A percentile compares a stretch with the other conserved stretches of the same genome.
phyloP scores from a whole-genome alignment of 176 grass and related monocot species.

The Oryza nivara region DNA sequence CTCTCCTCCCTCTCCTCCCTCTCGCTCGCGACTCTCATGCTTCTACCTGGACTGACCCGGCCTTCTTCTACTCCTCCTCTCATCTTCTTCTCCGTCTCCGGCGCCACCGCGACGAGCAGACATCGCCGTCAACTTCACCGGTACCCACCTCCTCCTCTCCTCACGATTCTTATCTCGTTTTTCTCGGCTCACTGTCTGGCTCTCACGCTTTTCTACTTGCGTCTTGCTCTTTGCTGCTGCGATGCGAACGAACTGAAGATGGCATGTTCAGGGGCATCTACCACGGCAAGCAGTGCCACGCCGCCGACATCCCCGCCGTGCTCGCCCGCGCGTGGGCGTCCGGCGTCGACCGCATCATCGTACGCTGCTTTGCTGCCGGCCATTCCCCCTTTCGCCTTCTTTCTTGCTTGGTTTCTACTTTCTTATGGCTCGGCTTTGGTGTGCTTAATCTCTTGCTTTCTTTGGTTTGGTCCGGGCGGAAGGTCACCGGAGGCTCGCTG shows the following conservation, averaged over 20 bases:
- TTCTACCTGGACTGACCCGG: slow-evolving; percentile 20
- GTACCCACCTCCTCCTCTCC: slow-evolving; percentile 26
- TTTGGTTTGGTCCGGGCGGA: background rate
- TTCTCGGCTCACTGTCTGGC: background rate
- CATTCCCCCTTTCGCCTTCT: background rate
- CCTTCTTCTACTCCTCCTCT: background rate
- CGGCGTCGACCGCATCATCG: slow-evolving; percentile 91
- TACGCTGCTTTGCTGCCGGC: slow-evolving; percentile 2
- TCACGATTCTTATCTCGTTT: background rate
- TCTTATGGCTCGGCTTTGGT: too few species aligned
- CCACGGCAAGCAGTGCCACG: slow-evolving; percentile 84
- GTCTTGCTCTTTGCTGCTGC: background rate
- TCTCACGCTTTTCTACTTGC: background rate
- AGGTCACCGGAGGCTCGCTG: slow-evolving; percentile 91
- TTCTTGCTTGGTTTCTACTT: background rate
- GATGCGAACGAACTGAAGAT: slow-evolving; percentile 54
- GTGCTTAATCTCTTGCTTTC: background rate
- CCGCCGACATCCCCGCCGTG: slow-evolving; percentile 71
- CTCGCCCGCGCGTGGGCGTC: slow-evolving; percentile 86
- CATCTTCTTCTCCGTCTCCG: slow-evolving; percentile 34
- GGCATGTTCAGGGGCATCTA: slow-evolving; percentile 97
- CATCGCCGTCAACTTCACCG: slow-evolving; percentile 90
- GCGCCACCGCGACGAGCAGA: slow-evolving; percentile 51
- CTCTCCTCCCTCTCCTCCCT: background rate
- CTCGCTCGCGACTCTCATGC: background rate